Conservation (phyloP, 73 alveolate genomes). For the Paramecium caudatum region DNA sequence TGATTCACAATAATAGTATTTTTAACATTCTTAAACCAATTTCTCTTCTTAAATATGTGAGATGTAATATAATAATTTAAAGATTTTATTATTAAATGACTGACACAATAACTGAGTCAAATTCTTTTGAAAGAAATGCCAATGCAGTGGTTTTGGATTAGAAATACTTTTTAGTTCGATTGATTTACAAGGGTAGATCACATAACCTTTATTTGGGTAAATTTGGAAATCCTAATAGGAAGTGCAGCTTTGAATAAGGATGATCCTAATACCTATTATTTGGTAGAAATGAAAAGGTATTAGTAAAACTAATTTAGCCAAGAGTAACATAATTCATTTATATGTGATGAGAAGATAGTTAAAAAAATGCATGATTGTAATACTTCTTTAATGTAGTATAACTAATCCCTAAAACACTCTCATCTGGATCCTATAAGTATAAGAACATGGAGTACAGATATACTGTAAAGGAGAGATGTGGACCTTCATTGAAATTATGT, state of each 20-base stretch:
- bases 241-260: conserved; percentile 48
- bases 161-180: background rate
- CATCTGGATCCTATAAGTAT: background rate
- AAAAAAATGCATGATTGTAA: conserved; percentile 43
- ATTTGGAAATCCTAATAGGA: background rate
- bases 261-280: conserved; percentile 31
- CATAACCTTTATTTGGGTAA: conserved; percentile 41
- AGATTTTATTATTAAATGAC: conserved; percentile 31
- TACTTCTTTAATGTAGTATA: background rate
- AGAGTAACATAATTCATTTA: background rate
- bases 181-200: conserved; percentile 1
- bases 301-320: background rate
- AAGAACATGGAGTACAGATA: conserved; percentile 25
- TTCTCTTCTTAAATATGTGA: too few species aligned
- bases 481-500: conserved; percentile 45
- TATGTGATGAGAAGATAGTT: background rate
- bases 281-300: conserved; percentile 61
- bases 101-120: conserved; percentile 55
- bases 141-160: conserved; percentile 33
- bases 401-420: conserved; percentile 29
- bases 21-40: too few species aligned
- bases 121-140: conserved; percentile 54
- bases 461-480: conserved; percentile 24
- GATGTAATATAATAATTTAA: too few species aligned
- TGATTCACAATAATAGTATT: too few species aligned